Percentiles rank a stretch among this genome's conserved stretches.
Conservation (phyloP, 1,284 basidiomycete genomes). For the Malassezia sp. region DNA sequence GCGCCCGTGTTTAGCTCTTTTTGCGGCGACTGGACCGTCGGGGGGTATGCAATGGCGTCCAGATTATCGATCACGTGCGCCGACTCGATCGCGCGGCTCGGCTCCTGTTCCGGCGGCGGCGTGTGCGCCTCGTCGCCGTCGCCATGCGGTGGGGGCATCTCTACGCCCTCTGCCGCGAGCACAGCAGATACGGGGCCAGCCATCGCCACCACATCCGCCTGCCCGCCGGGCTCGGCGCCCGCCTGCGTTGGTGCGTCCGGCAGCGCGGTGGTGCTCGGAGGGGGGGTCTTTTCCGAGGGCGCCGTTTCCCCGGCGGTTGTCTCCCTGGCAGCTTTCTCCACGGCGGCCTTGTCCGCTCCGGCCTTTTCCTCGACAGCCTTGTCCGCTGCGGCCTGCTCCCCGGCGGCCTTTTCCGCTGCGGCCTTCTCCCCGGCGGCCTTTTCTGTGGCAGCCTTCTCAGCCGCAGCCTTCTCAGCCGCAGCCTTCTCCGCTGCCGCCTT, state of each 20-base stretch:
- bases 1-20: conserved; percentile 73
- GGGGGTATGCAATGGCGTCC: conserved; percentile 66
- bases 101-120: conserved; percentile 48
- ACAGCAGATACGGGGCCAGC: no score
- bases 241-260: no score
- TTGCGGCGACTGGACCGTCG: conserved; percentile 68
- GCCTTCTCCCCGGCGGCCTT: conserved; percentile 5
- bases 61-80: conserved; percentile 69
- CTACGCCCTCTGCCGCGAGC: no score
- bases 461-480: conserved; percentile 22
- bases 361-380: not conserved
- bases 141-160: no score
- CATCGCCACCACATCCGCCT: no score
- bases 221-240: no score
- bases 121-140: conserved; percentile 4
- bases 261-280: no score
- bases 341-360: not conserved
- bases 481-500: conserved; percentile 15
- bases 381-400: conserved; percentile 8
- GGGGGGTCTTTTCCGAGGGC: no score
- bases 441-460: conserved; percentile 11
- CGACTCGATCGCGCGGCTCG: conserved; percentile 6
- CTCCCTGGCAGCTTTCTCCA: not conserved
- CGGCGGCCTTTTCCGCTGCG: conserved; percentile 10
- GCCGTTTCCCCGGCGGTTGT: no score